Evolutionary conservation across 192 early-diverging fungal species (phyloP).

Genomic region (Spizellomyces punctatus): DNA sequence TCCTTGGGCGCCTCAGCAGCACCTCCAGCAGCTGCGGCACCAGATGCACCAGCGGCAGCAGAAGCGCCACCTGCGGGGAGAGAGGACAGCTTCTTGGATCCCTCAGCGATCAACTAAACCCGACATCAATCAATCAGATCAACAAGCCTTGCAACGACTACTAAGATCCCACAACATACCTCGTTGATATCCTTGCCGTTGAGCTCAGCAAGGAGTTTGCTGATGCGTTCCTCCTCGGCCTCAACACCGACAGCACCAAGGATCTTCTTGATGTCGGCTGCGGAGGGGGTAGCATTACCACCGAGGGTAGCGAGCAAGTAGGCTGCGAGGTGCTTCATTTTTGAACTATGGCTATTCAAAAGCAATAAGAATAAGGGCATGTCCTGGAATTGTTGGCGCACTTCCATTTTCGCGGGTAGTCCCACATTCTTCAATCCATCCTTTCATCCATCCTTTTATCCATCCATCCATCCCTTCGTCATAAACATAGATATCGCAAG

Average conservation of each 20-base stretch:
- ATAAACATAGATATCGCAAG: no score
- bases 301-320: slow-evolving; percentile 92
- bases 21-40: slow-evolving; percentile 65
- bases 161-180: slow-evolving; percentile 41
- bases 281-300: slow-evolving; percentile 81
- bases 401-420: no score
- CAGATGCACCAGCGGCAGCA: slow-evolving; percentile 66
- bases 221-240: slow-evolving; percentile 79
- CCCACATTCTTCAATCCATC: neutral
- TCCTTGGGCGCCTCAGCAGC: slow-evolving; percentile 64
- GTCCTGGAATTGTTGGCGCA: neutral
- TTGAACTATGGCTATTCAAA: neutral
- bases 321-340: slow-evolving; percentile 98
- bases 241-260: slow-evolving; percentile 91
- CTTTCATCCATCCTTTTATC: slow-evolving; percentile 2
- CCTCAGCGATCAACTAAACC: slow-evolving; percentile 84
- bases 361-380: no score
- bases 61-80: slow-evolving; percentile 91
- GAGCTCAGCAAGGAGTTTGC: slow-evolving; percentile 77
- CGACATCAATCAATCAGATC: slow-evolving; percentile 7
- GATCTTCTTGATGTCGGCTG: slow-evolving; percentile 78
- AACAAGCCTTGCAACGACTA: neutral
- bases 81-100: slow-evolving; percentile 88
- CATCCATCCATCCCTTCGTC: slow-evolving; percentile 11
- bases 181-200: slow-evolving; percentile 88